phyloP scores from a whole-genome alignment of 2,329 filamentous ascomycete genomes.

The Ceratocystis cubensis region DNA sequence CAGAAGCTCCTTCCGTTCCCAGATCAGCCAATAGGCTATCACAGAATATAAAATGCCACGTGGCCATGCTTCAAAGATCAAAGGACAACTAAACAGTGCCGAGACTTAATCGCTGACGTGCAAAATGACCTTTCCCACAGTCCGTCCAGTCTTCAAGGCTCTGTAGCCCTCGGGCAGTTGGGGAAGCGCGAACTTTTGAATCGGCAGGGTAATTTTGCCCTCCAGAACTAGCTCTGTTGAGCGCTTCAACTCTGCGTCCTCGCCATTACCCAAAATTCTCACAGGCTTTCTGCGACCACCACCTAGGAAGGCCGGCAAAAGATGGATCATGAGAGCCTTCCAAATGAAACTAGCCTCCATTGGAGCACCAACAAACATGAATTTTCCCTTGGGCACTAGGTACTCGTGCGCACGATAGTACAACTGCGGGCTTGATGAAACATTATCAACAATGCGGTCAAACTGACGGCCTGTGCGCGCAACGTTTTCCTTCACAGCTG shows the following conservation, averaged over 20 bases:
- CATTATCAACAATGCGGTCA: conserved; percentile 46
- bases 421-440: conserved; percentile 40
- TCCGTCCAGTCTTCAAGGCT: conserved; percentile 45
- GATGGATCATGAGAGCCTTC: conserved; percentile 24
- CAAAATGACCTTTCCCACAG: conserved; percentile 48
- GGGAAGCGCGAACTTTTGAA: conserved; percentile 46
- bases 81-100: background rate
- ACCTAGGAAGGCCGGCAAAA: conserved; percentile 30
- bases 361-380: conserved; percentile 38
- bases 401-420: conserved; percentile 42
- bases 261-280: conserved; percentile 31
- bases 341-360: conserved; percentile 25
- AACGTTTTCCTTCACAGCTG: conserved; percentile 35
- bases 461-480: conserved; percentile 30
- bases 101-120: conserved; percentile 21
- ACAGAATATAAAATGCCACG: background rate
- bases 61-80: background rate
- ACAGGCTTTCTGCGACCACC: conserved; percentile 34
- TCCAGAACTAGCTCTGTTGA: conserved; percentile 44
- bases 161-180: conserved; percentile 45
- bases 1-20: background rate
- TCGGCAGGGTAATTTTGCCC: conserved; percentile 43
- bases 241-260: conserved; percentile 35
- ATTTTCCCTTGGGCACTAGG: conserved; percentile 36
- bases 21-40: background rate